A percentile compares a stretch with the other conserved stretches of the same genome.
phyloP scores from a whole-genome alignment of 495 filamentous ascomycete genomes.

The Thermochaetoides thermophila region DNA sequence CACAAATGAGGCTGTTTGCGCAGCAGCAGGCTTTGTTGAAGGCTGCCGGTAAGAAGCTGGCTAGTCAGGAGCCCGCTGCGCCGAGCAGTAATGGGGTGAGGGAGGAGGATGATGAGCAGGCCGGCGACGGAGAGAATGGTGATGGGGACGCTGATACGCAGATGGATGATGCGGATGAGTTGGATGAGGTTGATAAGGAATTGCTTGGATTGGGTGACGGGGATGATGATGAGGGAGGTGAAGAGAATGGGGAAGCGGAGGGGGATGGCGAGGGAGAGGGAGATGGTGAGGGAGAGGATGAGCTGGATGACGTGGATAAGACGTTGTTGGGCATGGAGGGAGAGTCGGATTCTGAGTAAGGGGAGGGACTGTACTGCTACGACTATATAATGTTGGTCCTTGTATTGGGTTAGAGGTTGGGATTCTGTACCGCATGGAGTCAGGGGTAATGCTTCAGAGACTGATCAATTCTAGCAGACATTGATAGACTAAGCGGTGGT shows the following conservation, averaged over 20 bases:
- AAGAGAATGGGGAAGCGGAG: conserved; percentile 20
- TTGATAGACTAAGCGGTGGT: no score
- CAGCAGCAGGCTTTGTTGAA: no score
- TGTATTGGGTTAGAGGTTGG: not conserved
- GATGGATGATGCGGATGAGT: conserved; percentile 8
- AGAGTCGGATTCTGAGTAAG: conserved; percentile 28
- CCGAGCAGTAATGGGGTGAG: no score
- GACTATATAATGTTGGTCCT: no score
- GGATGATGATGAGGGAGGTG: conserved; percentile 24
- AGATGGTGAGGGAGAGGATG: conserved; percentile 29
- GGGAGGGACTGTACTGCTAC: not conserved
- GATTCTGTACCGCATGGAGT: no score
- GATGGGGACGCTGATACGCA: conserved; percentile 10
- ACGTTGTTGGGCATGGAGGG: conserved; percentile 32
- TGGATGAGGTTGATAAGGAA: conserved; percentile 18
- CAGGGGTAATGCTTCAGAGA: no score
- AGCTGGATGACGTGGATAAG: conserved; percentile 40
- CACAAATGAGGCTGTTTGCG: conserved; percentile 1
- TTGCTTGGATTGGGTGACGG: conserved; percentile 19
- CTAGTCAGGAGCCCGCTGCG: no score
- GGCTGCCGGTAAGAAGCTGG: no score
- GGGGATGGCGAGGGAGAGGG: conserved; percentile 20
- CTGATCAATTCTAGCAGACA: no score
- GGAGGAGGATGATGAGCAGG: conserved; percentile 25
- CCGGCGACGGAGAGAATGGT: conserved; percentile 8